Percentiles rank a stretch among this genome's conserved stretches.
Conservation (phyloP, 495 filamentous ascomycete genomes). For the Aspergillus biplanus region DNA sequence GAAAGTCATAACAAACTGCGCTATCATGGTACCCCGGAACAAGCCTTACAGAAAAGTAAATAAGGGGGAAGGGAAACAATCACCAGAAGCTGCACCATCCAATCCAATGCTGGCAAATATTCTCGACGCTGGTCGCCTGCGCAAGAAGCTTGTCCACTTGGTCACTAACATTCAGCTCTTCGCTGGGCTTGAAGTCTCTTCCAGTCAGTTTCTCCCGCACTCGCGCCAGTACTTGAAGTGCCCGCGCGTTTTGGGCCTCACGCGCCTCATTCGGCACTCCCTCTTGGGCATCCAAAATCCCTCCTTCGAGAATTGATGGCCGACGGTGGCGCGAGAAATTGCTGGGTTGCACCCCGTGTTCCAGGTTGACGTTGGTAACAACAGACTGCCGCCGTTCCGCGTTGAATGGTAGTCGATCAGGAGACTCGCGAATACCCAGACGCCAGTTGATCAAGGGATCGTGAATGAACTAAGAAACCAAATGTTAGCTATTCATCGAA, state of each 20-base stretch:
- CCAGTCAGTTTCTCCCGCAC: constrained; percentile 94
- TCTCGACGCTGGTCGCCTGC: constrained; percentile 95
- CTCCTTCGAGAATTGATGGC: constrained; percentile 55
- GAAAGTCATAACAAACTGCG: constrained; percentile 23
- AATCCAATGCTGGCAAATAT: constrained; percentile 98
- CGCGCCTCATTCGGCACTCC: constrained; percentile 55
- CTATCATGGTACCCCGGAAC: constrained; percentile 23
- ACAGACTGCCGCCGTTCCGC: constrained; percentile 80
- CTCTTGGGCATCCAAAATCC: constrained; percentile 53
- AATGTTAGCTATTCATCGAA: constrained; percentile 25
- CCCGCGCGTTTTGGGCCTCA: constrained; percentile 91
- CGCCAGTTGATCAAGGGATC: constrained; percentile 98
- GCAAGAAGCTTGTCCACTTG: constrained; percentile 93
- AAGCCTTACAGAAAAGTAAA: constrained; percentile 22
- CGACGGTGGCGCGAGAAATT: constrained; percentile 51
- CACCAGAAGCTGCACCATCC: constrained; percentile 96
- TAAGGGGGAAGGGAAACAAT: constrained; percentile 14
- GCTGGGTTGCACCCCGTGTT: constrained; percentile 49
- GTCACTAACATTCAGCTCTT: constrained; percentile 81
- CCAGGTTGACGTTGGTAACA: constrained; percentile 63
- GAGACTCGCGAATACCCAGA: constrained; percentile 82
- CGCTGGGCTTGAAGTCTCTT: constrained; percentile 62
- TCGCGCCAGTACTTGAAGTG: constrained; percentile 86
- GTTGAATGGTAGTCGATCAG: constrained; percentile 75
- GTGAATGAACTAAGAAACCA: constrained; percentile 78